Evolutionary conservation across 2,329 filamentous ascomycete species (phyloP).

Genomic region (Ophiostoma sp.): DNA sequence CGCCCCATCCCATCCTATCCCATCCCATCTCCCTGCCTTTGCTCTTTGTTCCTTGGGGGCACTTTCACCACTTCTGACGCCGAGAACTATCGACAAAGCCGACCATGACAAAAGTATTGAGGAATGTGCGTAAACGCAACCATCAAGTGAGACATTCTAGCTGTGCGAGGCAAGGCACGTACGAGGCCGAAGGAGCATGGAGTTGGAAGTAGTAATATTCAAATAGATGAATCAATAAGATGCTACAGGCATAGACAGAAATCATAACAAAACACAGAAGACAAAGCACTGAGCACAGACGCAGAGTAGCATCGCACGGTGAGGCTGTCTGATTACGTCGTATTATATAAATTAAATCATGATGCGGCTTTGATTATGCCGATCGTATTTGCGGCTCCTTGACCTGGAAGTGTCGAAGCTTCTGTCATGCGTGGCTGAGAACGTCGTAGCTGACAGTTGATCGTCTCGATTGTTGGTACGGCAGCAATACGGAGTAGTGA

Average conservation of each 20-base stretch:
- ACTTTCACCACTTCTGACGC: not conserved
- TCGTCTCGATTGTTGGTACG: too few species aligned
- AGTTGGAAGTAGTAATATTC: not conserved
- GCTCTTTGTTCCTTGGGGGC: not conserved
- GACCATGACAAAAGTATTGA: not conserved
- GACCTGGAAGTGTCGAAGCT: too few species aligned
- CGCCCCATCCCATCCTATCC: too few species aligned
- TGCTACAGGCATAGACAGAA: too few species aligned
- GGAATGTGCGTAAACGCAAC: conserved; percentile 9
- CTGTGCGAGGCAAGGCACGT: not conserved
- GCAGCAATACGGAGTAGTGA: too few species aligned
- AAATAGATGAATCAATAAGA: too few species aligned
- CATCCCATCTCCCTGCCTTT: not conserved
- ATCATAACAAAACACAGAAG: too few species aligned
- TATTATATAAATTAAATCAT: conserved; percentile 11
- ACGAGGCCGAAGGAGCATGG: too few species aligned
- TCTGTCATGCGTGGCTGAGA: too few species aligned
- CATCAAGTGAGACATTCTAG: conserved; percentile 9
- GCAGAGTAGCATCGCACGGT: conserved; percentile 1
- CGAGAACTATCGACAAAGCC: not conserved
- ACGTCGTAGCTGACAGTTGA: too few species aligned
- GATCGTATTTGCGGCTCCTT: not conserved
- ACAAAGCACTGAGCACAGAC: not conserved
- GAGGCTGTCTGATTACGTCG: conserved; percentile 12
- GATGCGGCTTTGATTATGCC: not conserved